Conservation (phyloP, 208 protist genomes). For the Phytomonas francai region DNA sequence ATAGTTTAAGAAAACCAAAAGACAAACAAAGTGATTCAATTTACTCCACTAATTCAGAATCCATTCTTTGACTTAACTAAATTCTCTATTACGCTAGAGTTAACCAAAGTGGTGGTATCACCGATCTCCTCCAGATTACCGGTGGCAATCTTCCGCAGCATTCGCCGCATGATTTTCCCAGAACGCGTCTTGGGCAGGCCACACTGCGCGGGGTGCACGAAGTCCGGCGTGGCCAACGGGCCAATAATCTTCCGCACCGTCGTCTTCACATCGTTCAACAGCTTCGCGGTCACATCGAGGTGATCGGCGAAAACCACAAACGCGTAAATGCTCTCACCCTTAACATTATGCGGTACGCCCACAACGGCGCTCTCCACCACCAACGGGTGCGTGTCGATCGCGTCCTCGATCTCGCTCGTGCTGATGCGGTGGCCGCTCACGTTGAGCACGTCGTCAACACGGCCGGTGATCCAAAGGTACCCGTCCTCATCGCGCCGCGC, state of each 20-base stretch:
- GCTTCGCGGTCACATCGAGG: slow-evolving; percentile 9
- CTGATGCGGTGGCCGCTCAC: slow-evolving; percentile 96
- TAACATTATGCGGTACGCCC: slow-evolving; percentile 45
- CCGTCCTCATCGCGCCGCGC: slow-evolving; percentile 92
- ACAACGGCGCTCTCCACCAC: slow-evolving; percentile 93
- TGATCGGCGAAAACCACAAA: background rate
- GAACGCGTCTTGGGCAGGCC: slow-evolving; percentile 96
- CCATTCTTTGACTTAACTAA: background rate
- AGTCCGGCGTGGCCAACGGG: slow-evolving; percentile 93
- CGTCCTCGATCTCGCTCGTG: slow-evolving; percentile 92
- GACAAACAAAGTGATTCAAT: slow-evolving; percentile 3
- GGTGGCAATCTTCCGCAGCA: slow-evolving; percentile 95
- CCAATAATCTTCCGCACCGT: slow-evolving; percentile 91
- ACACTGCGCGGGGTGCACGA: slow-evolving; percentile 56
- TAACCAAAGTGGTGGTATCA: slow-evolving; percentile 91
- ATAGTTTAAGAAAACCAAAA: slow-evolving; percentile 8
- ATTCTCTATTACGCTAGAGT: slow-evolving; percentile 18
- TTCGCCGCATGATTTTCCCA: slow-evolving; percentile 97
- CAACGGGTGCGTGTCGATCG: slow-evolving; percentile 68
- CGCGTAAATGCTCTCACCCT: slow-evolving; percentile 4
- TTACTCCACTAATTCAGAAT: slow-evolving; percentile 6
- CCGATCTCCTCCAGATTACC: slow-evolving; percentile 75
- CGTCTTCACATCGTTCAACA: slow-evolving; percentile 56
- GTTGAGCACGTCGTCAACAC: slow-evolving; percentile 97
- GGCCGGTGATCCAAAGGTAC: slow-evolving; percentile 96